These are phyloP conservation scores for Lecanicillium sp. DNA, from an alignment of 2,329 filamentous ascomycete genomes.

Conservation along the genomic window DNA sequence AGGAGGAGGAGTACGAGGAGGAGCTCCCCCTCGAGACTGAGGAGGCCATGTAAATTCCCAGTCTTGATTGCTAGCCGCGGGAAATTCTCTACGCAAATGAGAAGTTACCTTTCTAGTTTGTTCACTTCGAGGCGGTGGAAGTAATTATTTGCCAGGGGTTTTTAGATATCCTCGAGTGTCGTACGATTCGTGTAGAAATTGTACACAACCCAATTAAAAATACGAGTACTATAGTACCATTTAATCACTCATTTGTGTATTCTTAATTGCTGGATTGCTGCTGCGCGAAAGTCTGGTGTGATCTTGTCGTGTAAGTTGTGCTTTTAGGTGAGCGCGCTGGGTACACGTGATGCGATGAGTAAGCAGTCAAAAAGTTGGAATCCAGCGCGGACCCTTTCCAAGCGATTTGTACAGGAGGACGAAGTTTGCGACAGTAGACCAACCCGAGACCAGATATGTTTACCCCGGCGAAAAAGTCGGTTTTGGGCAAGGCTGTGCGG, in stretches of 20 bases:
- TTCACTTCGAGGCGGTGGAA: conserved; percentile 22
- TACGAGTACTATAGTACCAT: conserved; percentile 28
- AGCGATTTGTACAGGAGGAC: background rate
- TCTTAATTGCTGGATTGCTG: background rate
- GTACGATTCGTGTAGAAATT: conserved; percentile 27
- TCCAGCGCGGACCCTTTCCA: background rate
- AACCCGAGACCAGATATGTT: conserved; percentile 50
- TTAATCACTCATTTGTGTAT: conserved; percentile 10
- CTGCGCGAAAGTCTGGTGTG: background rate
- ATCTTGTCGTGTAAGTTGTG: conserved; percentile 8
- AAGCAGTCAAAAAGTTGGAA: conserved; percentile 26
- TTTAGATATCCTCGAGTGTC: conserved; percentile 36
- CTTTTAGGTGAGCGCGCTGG: too few species aligned
- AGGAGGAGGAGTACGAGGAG: conserved; percentile 92
- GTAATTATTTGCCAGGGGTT: conserved; percentile 30
- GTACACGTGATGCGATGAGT: conserved; percentile 29
- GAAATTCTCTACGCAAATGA: conserved; percentile 1
- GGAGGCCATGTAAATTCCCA: conserved; percentile 31
- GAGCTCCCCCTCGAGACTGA: conserved; percentile 74
- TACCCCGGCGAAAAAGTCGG: conserved; percentile 55
- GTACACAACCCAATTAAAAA: conserved; percentile 25
- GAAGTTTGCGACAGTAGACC: conserved; percentile 9
- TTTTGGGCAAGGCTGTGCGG: conserved; percentile 49
- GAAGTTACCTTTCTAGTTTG: conserved; percentile 9
- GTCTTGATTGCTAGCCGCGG: conserved; percentile 6